These are phyloP conservation scores for Petunia secreta DNA, from an alignment of 257 asterid genomes.

Conservation along the genomic window DNA sequence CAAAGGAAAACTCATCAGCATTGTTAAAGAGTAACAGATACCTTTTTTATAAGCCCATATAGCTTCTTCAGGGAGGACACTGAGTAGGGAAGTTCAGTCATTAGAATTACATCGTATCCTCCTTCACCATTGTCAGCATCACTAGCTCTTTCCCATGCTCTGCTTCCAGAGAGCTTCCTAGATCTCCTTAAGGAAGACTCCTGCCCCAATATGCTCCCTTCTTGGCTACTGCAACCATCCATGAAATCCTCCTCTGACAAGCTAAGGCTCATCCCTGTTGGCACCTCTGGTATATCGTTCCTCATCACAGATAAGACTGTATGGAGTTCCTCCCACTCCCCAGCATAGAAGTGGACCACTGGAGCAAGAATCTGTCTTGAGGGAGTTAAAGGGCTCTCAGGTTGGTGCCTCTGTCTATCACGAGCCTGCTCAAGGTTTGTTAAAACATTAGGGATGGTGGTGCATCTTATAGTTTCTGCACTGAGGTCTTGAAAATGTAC, in stretches of 20 bases:
- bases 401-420: slow-evolving; percentile 44
- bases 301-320: slow-evolving; percentile 42
- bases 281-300: slow-evolving; percentile 38
- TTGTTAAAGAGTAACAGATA: not conserved
- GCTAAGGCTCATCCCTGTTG: slow-evolving; percentile 41
- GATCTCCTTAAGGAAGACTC: slow-evolving; percentile 42
- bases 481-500: slow-evolving; percentile 45
- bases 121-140: slow-evolving; percentile 40
- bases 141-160: slow-evolving; percentile 48
- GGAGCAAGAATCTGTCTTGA: slow-evolving; percentile 44
- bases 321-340: slow-evolving; percentile 46
- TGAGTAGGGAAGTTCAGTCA: slow-evolving; percentile 47
- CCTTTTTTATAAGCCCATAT: slow-evolving; percentile 43
- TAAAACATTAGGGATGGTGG: slow-evolving; percentile 46
- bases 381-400: slow-evolving; percentile 46
- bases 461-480: slow-evolving; percentile 47
- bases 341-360: slow-evolving; percentile 43
- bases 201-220: slow-evolving; percentile 43
- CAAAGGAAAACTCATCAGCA: slow-evolving; percentile 11
- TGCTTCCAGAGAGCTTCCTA: slow-evolving; percentile 47
- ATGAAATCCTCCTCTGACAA: slow-evolving; percentile 49
- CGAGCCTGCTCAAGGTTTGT: slow-evolving; percentile 48
- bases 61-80: slow-evolving; percentile 42
- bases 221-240: slow-evolving; percentile 46
- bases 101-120: slow-evolving; percentile 43